Evolutionary conservation across 2,329 filamentous ascomycete genomes (phyloP).

Genomic region (Fusarium anthophilum): DNA sequence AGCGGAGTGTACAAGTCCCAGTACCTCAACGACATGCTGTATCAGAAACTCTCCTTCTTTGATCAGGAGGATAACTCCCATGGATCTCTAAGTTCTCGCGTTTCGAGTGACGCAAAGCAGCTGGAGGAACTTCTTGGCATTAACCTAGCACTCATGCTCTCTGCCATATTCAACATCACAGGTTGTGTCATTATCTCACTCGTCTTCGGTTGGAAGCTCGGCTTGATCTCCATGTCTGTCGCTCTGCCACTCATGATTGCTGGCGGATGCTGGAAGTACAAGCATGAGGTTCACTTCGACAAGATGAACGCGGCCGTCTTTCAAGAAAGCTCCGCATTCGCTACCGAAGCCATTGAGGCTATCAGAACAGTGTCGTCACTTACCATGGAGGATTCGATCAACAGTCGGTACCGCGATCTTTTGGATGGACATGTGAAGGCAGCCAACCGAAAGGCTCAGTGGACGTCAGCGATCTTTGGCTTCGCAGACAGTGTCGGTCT

Average conservation of each 20-base stretch:
- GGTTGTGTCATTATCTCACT: conserved; percentile 45
- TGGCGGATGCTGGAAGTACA: conserved; percentile 51
- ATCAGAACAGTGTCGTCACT: conserved; percentile 70
- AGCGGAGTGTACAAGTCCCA: conserved; percentile 40
- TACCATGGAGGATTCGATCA: conserved; percentile 67
- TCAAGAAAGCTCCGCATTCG: conserved; percentile 68
- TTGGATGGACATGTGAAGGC: conserved; percentile 47
- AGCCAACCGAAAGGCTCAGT: conserved; percentile 45
- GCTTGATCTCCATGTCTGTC: conserved; percentile 49
- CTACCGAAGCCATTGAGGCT: conserved; percentile 68
- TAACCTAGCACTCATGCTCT: conserved; percentile 44
- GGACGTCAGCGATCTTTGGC: conserved; percentile 47
- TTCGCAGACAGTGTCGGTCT: conserved; percentile 51
- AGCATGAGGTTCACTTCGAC: conserved; percentile 64
- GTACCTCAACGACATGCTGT: conserved; percentile 45
- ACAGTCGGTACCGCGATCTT: conserved; percentile 48
- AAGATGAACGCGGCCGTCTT: conserved; percentile 67
- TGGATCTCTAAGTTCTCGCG: conserved; percentile 40
- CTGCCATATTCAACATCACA: conserved; percentile 43
- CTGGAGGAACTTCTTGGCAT: conserved; percentile 47
- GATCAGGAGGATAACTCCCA: conserved; percentile 44
- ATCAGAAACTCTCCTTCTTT: conserved; percentile 44
- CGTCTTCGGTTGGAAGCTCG: conserved; percentile 51
- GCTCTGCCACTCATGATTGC: conserved; percentile 48
- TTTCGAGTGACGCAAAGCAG: conserved; percentile 45